These are phyloP conservation scores for Dorcoceras hygrometricum DNA, from an alignment of 257 asterid species.

Conservation along the genomic window DNA sequence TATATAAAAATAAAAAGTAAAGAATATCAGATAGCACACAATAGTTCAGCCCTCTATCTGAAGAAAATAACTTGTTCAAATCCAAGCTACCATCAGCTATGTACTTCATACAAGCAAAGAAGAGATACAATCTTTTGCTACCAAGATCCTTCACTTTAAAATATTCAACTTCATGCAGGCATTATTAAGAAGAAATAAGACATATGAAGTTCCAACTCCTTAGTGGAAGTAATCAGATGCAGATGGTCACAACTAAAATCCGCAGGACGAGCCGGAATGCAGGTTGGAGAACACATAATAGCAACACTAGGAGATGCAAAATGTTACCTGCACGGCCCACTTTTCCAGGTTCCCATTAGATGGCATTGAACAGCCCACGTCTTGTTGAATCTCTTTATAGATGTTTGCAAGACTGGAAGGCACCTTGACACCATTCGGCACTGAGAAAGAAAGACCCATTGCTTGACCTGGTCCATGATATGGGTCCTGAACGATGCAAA, in stretches of 20 bases:
- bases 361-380: conserved; percentile 80
- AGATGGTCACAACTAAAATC: neutral
- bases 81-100: neutral
- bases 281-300: conserved; percentile 7
- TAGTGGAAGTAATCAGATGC: neutral
- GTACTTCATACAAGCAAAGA: neutral
- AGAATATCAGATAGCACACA: neutral
- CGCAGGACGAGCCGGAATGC: neutral
- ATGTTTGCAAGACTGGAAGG: conserved; percentile 91
- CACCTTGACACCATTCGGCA: conserved; percentile 72
- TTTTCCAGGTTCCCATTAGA: conserved; percentile 77
- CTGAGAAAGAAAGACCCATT: conserved; percentile 98
- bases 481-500: conserved; percentile 58
- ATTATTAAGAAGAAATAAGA: neutral
- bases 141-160: neutral
- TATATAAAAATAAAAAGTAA: too few species aligned
- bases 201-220: neutral
- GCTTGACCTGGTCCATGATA: conserved; percentile 99
- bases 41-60: neutral
- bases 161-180: neutral
- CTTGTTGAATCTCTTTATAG: conserved; percentile 84
- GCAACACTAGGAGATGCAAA: conserved; percentile 18
- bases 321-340: conserved; percentile 86
- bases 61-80: neutral
- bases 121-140: neutral